phyloP scores from a whole-genome alignment of 1,284 basidiomycete genomes.

The Irpex lacteus region DNA sequence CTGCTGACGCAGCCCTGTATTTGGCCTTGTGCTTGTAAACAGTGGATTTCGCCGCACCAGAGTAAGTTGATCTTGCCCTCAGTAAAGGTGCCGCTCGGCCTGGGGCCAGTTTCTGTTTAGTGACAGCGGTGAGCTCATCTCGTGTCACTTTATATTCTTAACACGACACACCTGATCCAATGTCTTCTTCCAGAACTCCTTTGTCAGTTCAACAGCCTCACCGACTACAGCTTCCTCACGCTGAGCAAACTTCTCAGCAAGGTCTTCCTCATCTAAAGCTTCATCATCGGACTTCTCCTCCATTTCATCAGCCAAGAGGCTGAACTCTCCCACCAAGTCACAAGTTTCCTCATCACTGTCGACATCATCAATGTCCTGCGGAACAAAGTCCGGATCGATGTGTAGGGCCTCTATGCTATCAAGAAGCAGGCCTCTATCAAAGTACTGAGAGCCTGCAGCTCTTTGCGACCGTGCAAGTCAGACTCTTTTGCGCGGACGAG shows the following conservation, averaged over 20 bases:
- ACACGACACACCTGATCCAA: not conserved
- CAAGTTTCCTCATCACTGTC: not conserved
- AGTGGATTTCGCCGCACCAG: not conserved
- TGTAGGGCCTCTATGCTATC: not conserved
- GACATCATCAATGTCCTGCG: not conserved
- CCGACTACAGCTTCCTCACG: not conserved
- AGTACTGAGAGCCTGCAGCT: not conserved
- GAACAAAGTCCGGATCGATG: not conserved
- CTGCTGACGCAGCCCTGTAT: not conserved
- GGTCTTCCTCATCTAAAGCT: not conserved
- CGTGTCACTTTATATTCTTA: not conserved
- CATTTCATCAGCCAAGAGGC: not conserved
- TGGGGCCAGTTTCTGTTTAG: not conserved
- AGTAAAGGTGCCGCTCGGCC: not conserved
- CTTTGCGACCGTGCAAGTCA: not conserved
- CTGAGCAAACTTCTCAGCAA: not conserved
- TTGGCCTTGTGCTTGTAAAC: not conserved
- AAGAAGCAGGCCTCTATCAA: not conserved
- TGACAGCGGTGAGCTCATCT: not conserved
- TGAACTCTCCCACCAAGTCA: not conserved
- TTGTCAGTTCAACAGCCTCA: not conserved
- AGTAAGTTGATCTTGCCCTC: not conserved
- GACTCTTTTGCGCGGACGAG: not conserved
- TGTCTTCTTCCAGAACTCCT: not conserved
- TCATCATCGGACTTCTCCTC: not conserved